Base-by-base conservation (phyloP, 1,284 basidiomycete genomes). In the Phenoliferia sp. region DNA sequence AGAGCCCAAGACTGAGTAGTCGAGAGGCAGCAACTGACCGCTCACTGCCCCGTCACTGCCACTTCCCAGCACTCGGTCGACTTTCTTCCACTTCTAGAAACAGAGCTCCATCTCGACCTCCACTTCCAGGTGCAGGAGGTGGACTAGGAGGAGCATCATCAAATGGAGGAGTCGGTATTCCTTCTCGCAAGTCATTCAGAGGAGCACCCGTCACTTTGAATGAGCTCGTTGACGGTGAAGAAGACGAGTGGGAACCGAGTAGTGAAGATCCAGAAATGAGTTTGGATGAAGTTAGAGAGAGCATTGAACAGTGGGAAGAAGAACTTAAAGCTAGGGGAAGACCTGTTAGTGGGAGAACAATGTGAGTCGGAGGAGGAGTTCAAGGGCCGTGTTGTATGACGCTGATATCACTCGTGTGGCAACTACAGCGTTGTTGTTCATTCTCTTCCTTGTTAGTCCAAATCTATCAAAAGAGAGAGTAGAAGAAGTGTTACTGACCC, bases 361-460 rank as follows among this genome's bases (percentile, higher is more conserved):
- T 73, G 72, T 73, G 59, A 61, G 70, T 66, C 26, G n/a, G 52
- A 32, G 56, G 39, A 22, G 22, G 39, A 44, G 12, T 12, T 22
- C 39, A 44, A 44, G 12, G 12, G 12, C 39, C 39, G 39, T 12
- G 39, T 12, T 44, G 12, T 12, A 12, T 19, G 17, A 52, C 48
- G 48, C 19, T 52, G 48, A 52, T 52, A 19, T 52, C 39, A 12
- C 48, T 52, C 48, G 22, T 44, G 34, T 32, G 61, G 55, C 44
- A 35, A 50, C 44, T 64, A 56, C 70, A 73, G 72, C 29, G 72
- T 73, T 31, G 72, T 73, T 28, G 68, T 69, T 3, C 72, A 73
- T 33, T 72, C 70, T 19, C 62, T 73, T 29, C 72, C 72, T 12
- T 73, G 70, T 73, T 19, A 29, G 68, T 15, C 31, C 9, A 26